These are phyloP conservation scores for Cordyceps tenuipes DNA, from an alignment of 2,329 filamentous ascomycete species.

Conservation along the genomic window DNA sequence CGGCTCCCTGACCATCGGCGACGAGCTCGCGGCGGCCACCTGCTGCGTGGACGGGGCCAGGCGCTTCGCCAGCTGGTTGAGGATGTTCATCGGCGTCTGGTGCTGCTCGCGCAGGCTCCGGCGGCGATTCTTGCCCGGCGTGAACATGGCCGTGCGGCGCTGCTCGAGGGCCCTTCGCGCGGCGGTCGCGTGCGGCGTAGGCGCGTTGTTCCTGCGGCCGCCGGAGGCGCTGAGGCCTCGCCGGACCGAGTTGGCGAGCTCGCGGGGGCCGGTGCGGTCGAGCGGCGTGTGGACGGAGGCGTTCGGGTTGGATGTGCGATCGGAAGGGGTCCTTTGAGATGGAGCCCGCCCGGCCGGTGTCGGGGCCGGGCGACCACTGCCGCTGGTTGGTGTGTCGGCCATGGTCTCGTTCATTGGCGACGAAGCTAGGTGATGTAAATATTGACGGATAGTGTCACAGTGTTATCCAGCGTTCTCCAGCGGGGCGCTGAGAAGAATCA, in stretches of 20 bases:
- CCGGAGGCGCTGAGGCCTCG: slow-evolving; percentile 39
- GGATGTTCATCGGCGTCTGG: slow-evolving; percentile 45
- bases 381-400: slow-evolving; percentile 10
- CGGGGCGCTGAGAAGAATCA: not conserved
- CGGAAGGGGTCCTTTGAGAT: slow-evolving; percentile 23
- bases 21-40: slow-evolving; percentile 40
- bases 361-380: not conserved
- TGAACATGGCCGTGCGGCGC: slow-evolving; percentile 51
- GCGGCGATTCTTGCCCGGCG: slow-evolving; percentile 50
- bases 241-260: slow-evolving; percentile 30
- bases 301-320: not conserved
- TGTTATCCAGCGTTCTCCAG: not conserved
- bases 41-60: slow-evolving; percentile 41
- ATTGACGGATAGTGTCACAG: not conserved
- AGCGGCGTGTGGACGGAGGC: slow-evolving; percentile 36
- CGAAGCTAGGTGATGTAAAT: not conserved
- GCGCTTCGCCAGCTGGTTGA: slow-evolving; percentile 46
- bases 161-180: slow-evolving; percentile 50
- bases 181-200: slow-evolving; percentile 54
- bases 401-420: not conserved
- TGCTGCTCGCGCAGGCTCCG: slow-evolving; percentile 47
- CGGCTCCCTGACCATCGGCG: slow-evolving; percentile 19
- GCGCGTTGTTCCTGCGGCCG: slow-evolving; percentile 28
- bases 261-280: slow-evolving; percentile 26
- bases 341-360: slow-evolving; percentile 23